Conservation (phyloP, 495 filamentous ascomycete species). For the Hyaloscypha variabilis region DNA sequence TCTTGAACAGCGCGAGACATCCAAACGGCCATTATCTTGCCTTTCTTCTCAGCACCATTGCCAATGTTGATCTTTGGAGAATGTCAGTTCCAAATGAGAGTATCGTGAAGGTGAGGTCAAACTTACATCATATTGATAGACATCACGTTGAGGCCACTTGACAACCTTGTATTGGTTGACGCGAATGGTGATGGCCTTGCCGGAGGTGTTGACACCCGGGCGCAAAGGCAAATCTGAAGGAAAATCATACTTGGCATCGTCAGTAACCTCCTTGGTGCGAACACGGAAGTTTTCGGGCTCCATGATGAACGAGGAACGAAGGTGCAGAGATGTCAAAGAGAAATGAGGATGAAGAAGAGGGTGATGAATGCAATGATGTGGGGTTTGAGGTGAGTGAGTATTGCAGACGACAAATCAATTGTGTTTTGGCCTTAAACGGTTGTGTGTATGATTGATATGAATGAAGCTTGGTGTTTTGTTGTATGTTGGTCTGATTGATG, state of each 20-base stretch:
- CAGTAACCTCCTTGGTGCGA: conserved; percentile 9
- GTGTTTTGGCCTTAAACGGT: background rate
- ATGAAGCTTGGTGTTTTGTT: conserved; percentile 1
- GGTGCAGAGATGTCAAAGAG: conserved; percentile 9
- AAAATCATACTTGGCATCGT: conserved; percentile 18
- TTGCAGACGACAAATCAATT: conserved; percentile 22
- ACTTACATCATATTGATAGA: conserved; percentile 90
- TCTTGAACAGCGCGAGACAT: conserved; percentile 57
- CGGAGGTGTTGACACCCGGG: conserved; percentile 57
- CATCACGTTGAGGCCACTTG: conserved; percentile 48
- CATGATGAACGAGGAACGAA: conserved; percentile 24
- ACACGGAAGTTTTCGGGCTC: conserved; percentile 24
- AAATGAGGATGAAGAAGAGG: conserved; percentile 20
- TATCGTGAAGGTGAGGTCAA: background rate
- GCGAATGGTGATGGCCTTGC: conserved; percentile 56
- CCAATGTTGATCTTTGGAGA: conserved; percentile 61
- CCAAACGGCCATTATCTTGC: conserved; percentile 68
- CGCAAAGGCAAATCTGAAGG: conserved; percentile 33
- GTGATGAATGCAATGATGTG: conserved; percentile 17
- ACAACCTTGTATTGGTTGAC: conserved; percentile 78
- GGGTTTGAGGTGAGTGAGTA: conserved; percentile 12
- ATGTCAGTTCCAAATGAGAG: conserved; percentile 1
- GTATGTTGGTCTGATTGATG: background rate
- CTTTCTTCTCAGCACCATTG: conserved; percentile 59
- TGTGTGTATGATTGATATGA: conserved; percentile 2